Percentiles rank a stretch among this genome's conserved stretches.
These are phyloP conservation scores for Penicillium canescens DNA, from an alignment of 495 filamentous ascomycete genomes.

Conservation along the genomic window DNA sequence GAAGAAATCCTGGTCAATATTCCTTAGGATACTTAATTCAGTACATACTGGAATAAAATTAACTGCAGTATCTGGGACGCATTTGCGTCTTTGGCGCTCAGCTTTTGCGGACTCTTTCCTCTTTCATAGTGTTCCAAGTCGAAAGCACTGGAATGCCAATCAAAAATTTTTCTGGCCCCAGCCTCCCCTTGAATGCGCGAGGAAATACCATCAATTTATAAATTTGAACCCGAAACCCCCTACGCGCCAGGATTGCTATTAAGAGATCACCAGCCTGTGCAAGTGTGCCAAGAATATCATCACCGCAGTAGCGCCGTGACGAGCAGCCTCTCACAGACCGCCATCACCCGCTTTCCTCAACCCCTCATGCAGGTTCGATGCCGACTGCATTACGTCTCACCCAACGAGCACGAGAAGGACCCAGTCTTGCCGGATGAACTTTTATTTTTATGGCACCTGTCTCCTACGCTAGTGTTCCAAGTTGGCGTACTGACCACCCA, in stretches of 20 bases:
- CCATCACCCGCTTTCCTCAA: conserved; percentile 9
- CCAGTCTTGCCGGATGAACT: neutral
- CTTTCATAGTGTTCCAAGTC: too few species aligned
- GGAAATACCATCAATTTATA: conserved; percentile 9
- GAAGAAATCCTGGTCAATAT: neutral
- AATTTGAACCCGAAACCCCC: conserved; percentile 4
- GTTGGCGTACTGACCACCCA: conserved; percentile 4
- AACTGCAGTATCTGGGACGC: too few species aligned
- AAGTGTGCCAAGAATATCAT: conserved; percentile 11
- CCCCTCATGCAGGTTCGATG: conserved; percentile 8
- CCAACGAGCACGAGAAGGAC: conserved; percentile 6
- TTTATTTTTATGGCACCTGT: neutral
- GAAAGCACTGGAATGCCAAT: neutral
- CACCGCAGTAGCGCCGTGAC: conserved; percentile 14
- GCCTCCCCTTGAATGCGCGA: neutral
- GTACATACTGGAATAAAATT: neutral
- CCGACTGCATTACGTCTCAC: neutral
- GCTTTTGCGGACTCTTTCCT: too few species aligned
- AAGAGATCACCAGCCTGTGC: neutral
- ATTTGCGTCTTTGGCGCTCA: too few species aligned
- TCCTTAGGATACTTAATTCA: neutral
- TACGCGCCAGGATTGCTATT: conserved; percentile 4
- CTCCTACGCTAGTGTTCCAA: conserved; percentile 9
- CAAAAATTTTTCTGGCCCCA: neutral
- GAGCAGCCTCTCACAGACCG: conserved; percentile 10